Evolutionary conservation across 2,329 filamentous ascomycete species (phyloP), one percentile per base, ranked within the genome.

Genomic region (Fonsecaea monophora): DNA sequence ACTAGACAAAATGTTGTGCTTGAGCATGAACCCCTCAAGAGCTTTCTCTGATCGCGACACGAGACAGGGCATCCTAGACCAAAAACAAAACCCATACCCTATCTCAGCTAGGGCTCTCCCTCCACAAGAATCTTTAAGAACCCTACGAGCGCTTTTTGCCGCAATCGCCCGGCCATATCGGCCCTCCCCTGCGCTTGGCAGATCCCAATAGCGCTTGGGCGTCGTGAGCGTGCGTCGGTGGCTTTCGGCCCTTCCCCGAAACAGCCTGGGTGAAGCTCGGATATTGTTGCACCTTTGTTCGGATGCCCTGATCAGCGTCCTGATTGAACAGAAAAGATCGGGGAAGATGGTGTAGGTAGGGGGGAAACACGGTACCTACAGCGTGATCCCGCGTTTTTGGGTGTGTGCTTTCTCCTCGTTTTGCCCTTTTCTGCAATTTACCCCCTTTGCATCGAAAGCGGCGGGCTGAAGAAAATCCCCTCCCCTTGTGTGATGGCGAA

Each of bases 171-270:
- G 45, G 45, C 18, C 60, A 35, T 13, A 65, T 60, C 63, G 62
- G 55, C 42, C 55, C 55, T 45, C 5, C 53, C 60, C 55, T 63
- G 53, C 35, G 34, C 63, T 65, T 60, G 57, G 48, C 56, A 50
- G 32, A 60, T 56, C 62, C 62, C 55, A 56, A 48, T 58, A 50
- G 50, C 45, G 45, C 21, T 38, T 40, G 35, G 13, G 37, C 15
- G n/a, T 60, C 21, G 30, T 40, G 25, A 8, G 37, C 10, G n/a
- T 60, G 63, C 63, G 25, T 64, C 45, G 56, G 62, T 64, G 62
- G 62, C 62, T 64, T 64, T 45, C 55, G 45, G 45, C 10, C 45
- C 21, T 50, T 50, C 9, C 45, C 45, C 45, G 25, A 18, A 50
- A 21, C 45, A 50, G 45, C 12, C 25, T 50, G 45, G 45, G 10